Conservation (phyloP, 805 yeast species). For the Cyberlindnera galapagoensis region DNA sequence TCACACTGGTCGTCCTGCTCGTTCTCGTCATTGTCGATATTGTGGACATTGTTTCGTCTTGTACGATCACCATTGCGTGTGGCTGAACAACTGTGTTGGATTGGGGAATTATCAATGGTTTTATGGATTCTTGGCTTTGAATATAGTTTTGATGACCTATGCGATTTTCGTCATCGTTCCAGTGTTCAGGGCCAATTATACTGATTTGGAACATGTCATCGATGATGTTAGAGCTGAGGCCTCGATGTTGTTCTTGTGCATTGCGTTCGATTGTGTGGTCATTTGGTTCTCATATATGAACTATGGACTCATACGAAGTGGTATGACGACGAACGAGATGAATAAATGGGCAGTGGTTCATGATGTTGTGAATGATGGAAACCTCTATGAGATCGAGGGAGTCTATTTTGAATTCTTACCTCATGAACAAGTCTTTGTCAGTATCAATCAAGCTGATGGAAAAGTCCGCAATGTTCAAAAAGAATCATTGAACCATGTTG, state of each 20-base stretch:
- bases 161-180: slow-evolving; percentile 28
- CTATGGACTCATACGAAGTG: slow-evolving; percentile 45
- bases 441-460: slow-evolving; percentile 15
- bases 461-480: slow-evolving; percentile 8
- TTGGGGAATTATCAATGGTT: slow-evolving; percentile 58
- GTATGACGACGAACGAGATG: slow-evolving; percentile 71
- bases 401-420: slow-evolving; percentile 17
- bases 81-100: slow-evolving; percentile 75
- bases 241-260: slow-evolving; percentile 35
- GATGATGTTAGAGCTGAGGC: slow-evolving; percentile 9
- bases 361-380: slow-evolving; percentile 37
- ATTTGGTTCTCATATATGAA: slow-evolving; percentile 40
- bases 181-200: slow-evolving; percentile 6
- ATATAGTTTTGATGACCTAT: slow-evolving; percentile 37
- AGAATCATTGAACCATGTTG: slow-evolving; percentile 3
- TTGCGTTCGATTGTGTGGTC: slow-evolving; percentile 37
- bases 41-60: slow-evolving; percentile 58
- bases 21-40: slow-evolving; percentile 68
- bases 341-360: slow-evolving; percentile 67
- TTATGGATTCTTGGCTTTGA: slow-evolving; percentile 44
- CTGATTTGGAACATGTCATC: not conserved
- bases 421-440: slow-evolving; percentile 17
- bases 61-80: slow-evolving; percentile 71
- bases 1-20: slow-evolving; percentile 54
- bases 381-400: slow-evolving; percentile 22